Base-by-base conservation (phyloP, 2,329 filamentous ascomycete genomes). In the Aspergillus aculeatus region DNA sequence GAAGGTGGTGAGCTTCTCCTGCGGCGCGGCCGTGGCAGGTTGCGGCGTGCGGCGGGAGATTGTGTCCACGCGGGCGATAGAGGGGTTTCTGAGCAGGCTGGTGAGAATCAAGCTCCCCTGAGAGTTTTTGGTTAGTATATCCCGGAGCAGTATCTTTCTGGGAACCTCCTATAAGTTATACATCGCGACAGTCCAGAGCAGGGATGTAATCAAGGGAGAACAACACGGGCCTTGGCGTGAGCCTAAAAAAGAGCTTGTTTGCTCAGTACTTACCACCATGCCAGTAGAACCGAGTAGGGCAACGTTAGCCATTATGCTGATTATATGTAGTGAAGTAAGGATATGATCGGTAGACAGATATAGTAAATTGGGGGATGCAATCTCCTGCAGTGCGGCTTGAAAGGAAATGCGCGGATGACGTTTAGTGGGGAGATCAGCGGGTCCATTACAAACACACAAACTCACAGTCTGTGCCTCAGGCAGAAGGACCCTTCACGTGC, bases 81-180 rank as follows among this genome's bases (percentile, higher is more conserved):
- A 65, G 3, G 76, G 65, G 47, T 76, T 73, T 38, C 73, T 61
- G 29, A 81, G 72, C 14, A 82, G 79, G 50, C 78, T 80, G 56
- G 76, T 76, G 70, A 96, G 86, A 73, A 96, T 93, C 71, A 90
- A 81, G 55, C 85, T 86, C 71, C 94, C 93, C 84, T 87, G 60
- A 31, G 32, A 52, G 66, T 83, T 41, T 19, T 5, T 10, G 12
- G 3, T 35, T 35, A 35, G 11, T 35, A 5, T 35, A 2, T 12
- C 1, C 5, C 1, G 6, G 52, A 50, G 14, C 54, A 50, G 56
- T 21, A 26, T 19, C 7, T 53, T 16, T 52, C 10, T 24, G 7
- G 26, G 19, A 26, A 29, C 19, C 23, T 26, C 23, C 26, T 14
- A 11, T 19, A n/a, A n/a, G n/a, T n/a, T n/a, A n/a, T 2, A 24